Base-by-base conservation (phyloP, 305 asterid species). In the Solanum aculeatissimum region DNA sequence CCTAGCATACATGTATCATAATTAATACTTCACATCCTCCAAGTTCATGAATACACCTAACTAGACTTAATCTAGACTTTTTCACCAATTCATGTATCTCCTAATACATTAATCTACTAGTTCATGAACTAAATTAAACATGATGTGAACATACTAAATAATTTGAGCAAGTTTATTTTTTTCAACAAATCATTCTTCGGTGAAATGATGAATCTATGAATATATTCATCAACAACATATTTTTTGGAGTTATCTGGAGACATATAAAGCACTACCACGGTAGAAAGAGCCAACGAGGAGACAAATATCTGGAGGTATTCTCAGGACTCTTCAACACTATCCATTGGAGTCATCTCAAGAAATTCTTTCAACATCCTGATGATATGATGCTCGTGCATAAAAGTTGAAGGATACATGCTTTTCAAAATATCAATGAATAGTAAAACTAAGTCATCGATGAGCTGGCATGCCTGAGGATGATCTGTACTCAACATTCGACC, bases 191-290 rank as follows among this genome's bases (percentile, higher is more conserved):
- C n/a, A 55, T 32, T 21, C 68, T 21, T 60, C 16, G 11, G 53
- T 74, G 14, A 60, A 23, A 74, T 40, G 23, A 88, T 68, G 29
- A 88, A 86, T 71, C 54, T 25, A 51, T 15, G 54, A 71, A 88
- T 80, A 51, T 85, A 81, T 2, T 85, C 80, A 6, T 79, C 43
- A 18, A 84, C 88, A 23, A 13, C 55, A 12, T 5, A 47, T 70
- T 55, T 80, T 35, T 70, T 80, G 10, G 47, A 21, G 43, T 85
- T 70, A 23, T 40, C 8, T 15, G 86, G n/a, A 4, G 88, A 88
- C 84, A 69, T 49, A 49, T 86, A 88, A 2, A 86, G 82, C 85
- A 15, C 51, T 11, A 69, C 81, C 21, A 83, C 4, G 19, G 80
- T 70, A 51, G 21, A 11, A 23, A 54, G 85, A 21, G 54, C 85